Evolutionary conservation across 148 eudicot species (phyloP).

Genomic region (Vaccinium macrocarpon): DNA sequence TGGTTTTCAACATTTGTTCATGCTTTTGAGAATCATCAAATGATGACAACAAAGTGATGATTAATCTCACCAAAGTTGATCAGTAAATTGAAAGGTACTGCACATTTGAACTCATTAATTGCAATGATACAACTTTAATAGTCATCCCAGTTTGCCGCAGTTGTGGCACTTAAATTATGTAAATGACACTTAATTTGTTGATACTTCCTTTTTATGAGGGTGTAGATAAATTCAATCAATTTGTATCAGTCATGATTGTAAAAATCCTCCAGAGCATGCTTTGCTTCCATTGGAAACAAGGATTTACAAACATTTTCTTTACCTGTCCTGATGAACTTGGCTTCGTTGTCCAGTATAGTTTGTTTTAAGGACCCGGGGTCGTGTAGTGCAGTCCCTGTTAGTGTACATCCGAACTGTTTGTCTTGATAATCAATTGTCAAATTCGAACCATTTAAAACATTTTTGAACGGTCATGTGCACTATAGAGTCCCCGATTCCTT

Average conservation of each 20-base stretch:
- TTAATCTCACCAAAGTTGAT: neutral
- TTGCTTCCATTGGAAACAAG: neutral
- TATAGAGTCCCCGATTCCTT: too few species aligned
- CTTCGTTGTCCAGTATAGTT: neutral
- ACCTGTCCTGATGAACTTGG: neutral
- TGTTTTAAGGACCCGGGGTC: too few species aligned
- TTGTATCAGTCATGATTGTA: neutral
- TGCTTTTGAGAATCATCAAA: neutral
- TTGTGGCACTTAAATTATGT: neutral
- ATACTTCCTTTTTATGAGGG: neutral
- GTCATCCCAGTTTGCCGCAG: neutral
- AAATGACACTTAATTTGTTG: neutral
- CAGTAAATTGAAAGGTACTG: neutral
- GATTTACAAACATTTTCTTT: neutral
- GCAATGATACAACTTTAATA: neutral
- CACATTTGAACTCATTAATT: neutral
- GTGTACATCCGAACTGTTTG: too few species aligned
- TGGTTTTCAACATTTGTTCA: neutral
- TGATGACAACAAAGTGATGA: neutral
- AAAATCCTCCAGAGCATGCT: neutral
- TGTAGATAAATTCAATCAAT: neutral
- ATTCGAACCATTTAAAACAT: too few species aligned
- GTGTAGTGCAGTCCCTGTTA: too few species aligned
- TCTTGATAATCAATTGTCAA: too few species aligned
- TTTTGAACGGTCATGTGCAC: too few species aligned